A percentile compares a stretch with the other conserved stretches of the same genome.
Conservation (phyloP, 495 filamentous ascomycete genomes). For the Tuber calosporum region DNA sequence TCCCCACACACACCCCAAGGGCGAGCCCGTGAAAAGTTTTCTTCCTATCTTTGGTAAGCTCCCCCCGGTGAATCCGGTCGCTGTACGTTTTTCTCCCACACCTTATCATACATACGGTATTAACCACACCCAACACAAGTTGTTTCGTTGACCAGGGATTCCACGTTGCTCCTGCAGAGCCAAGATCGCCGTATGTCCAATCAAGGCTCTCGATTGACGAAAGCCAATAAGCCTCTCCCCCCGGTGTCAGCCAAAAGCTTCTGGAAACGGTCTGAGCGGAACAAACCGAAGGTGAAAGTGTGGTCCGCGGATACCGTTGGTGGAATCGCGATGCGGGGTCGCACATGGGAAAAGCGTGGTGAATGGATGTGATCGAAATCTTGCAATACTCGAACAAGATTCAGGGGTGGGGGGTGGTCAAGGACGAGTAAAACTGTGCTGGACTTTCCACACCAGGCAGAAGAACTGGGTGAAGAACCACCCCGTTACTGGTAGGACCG, state of each 20-base stretch:
- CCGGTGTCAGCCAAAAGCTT: background rate
- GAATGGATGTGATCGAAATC: background rate
- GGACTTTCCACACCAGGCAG: background rate
- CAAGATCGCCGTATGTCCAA: background rate
- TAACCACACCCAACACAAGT: background rate
- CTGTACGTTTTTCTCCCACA: background rate
- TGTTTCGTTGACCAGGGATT: background rate
- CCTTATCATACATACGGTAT: no score
- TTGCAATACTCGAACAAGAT: background rate
- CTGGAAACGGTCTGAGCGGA: constrained; percentile 2
- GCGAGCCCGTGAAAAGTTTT: background rate
- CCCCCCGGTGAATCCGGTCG: background rate
- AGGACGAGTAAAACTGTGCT: background rate
- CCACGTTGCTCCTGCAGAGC: constrained; percentile 2
- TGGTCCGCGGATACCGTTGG: background rate
- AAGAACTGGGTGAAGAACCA: background rate
- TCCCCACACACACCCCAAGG: background rate
- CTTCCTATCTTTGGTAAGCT: background rate
- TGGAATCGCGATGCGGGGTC: constrained; percentile 1
- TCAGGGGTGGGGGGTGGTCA: background rate
- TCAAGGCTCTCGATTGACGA: background rate
- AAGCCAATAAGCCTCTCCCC: background rate
- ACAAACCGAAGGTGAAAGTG: background rate
- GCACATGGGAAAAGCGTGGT: background rate
- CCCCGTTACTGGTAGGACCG: background rate